These are phyloP conservation scores for Piloderma croceum DNA, from an alignment of 768 basidiomycete genomes.

Conservation along the genomic window DNA sequence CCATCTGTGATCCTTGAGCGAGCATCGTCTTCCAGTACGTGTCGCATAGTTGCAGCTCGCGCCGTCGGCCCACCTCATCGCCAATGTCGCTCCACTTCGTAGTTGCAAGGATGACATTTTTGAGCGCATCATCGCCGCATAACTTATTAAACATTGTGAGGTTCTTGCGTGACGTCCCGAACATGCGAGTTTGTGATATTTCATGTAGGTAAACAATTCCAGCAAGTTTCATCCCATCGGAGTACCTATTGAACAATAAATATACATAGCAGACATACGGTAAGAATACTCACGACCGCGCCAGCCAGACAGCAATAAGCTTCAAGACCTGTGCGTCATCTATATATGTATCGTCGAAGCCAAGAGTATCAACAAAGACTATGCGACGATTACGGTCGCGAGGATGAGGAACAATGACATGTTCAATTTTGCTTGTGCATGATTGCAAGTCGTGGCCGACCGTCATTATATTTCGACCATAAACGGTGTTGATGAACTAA, in stretches of 20 bases:
- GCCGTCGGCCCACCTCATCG: conserved; percentile 3
- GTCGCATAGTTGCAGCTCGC: conserved; percentile 17
- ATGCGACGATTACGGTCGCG: conserved; percentile 13
- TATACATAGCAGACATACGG: background rate
- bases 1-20: conserved; percentile 7
- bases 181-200: conserved; percentile 31
- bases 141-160: conserved; percentile 29
- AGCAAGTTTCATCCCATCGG: conserved; percentile 11
- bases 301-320: conserved; percentile 22
- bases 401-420: conserved; percentile 13
- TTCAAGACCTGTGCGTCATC: conserved; percentile 21
- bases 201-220: conserved; percentile 32
- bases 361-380: conserved; percentile 24
- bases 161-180: conserved; percentile 24
- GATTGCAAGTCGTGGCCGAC: conserved; percentile 19
- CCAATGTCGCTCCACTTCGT: conserved; percentile 29
- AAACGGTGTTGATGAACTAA: conserved; percentile 22
- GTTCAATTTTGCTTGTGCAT: conserved; percentile 16
- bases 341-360: no score
- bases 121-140: conserved; percentile 27
- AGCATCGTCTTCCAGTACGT: conserved; percentile 18
- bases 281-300: conserved; percentile 16
- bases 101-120: conserved; percentile 30
- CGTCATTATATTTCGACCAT: conserved; percentile 1
- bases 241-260: background rate